These are phyloP conservation scores for Aegilops speltoides DNA, from an alignment of 176 grass and related monocot genomes.

Conservation along the genomic window DNA sequence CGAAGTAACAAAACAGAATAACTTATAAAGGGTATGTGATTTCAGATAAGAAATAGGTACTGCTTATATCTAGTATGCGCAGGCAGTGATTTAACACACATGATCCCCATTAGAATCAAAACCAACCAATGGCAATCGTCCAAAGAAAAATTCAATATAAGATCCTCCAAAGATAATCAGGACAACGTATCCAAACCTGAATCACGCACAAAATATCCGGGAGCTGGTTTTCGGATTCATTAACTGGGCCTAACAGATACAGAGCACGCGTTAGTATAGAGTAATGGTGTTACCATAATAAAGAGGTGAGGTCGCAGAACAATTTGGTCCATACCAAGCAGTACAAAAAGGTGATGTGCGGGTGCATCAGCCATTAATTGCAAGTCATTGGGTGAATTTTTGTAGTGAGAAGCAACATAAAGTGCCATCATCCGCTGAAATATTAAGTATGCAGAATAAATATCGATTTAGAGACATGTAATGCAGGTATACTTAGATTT, in stretches of 20 bases:
- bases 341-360: constrained; percentile 92
- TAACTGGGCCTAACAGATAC: constrained; percentile 64
- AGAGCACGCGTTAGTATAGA: constrained; percentile 16
- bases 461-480: constrained; percentile 13
- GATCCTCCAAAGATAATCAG: not conserved
- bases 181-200: constrained; percentile 58
- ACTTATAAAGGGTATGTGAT: not conserved
- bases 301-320: not conserved
- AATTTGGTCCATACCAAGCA: constrained; percentile 69
- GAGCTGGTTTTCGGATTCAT: constrained; percentile 86
- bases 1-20: not conserved
- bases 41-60: not conserved
- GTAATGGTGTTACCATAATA: not conserved
- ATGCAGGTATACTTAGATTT: not conserved
- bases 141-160: constrained; percentile 1
- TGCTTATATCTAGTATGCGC: not conserved
- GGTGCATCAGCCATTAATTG: constrained; percentile 99
- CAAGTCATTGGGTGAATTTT: constrained; percentile 99
- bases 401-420: constrained; percentile 99
- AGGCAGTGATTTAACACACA: not conserved
- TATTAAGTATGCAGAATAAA: constrained; percentile 35
- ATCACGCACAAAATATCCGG: constrained; percentile 98
- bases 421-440: constrained; percentile 98
- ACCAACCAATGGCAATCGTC: not conserved
- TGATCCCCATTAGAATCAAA: not conserved